Conservation (phyloP, 805 yeast genomes). For the Priceomyces melissophilus region DNA sequence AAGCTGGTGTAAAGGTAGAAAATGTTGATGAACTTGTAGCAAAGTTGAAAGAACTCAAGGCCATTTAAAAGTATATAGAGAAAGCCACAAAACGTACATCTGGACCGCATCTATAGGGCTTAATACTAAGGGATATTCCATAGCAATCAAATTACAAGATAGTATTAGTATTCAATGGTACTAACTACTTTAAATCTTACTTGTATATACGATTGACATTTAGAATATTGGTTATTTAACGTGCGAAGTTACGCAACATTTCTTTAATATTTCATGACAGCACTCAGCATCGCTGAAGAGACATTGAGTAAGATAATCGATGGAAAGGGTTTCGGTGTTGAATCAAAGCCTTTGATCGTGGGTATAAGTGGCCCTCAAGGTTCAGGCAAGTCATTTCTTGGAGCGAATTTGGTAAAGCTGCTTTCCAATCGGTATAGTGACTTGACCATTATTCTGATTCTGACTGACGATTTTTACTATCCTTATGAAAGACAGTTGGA, state of each 20-base stretch:
- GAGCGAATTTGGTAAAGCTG: conserved; percentile 35
- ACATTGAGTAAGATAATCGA: not conserved
- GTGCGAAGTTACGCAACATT: no score
- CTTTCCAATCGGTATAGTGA: conserved; percentile 33
- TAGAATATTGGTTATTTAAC: no score
- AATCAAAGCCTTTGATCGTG: conserved; percentile 42
- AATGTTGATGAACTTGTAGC: conserved; percentile 78
- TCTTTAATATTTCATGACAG: no score
- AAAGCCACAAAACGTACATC: not conserved
- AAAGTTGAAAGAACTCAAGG: conserved; percentile 75
- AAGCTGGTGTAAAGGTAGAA: conserved; percentile 76
- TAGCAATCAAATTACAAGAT: no score
- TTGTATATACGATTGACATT: no score
- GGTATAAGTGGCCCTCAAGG: conserved; percentile 78
- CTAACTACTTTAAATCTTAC: no score
- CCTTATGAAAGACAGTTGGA: conserved; percentile 57
- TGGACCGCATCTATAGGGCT: no score
- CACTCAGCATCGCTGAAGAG: not conserved
- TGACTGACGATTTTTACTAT: conserved; percentile 85
- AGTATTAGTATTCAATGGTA: no score
- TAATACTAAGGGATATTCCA: no score
- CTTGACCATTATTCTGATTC: conserved; percentile 46
- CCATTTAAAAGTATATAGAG: conserved; percentile 41
- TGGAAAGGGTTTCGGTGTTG: not conserved
- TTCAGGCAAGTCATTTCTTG: conserved; percentile 65